Conservation (phyloP, 2,329 filamentous ascomycete genomes). For the Colletotrichum trifolii region DNA sequence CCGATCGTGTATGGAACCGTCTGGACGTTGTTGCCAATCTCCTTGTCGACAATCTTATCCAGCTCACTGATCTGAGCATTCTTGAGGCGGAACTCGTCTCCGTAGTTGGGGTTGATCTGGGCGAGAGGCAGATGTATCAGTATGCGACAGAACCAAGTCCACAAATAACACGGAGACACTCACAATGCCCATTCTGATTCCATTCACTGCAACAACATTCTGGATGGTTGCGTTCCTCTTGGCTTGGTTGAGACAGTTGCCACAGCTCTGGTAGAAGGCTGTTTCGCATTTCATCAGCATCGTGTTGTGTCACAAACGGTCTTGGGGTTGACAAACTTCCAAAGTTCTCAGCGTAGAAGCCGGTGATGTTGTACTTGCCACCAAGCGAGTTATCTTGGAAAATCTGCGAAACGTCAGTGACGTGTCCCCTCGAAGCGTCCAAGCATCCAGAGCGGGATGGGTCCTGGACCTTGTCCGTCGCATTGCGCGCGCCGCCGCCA, state of each 20-base stretch:
- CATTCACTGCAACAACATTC: slow-evolving; percentile 42
- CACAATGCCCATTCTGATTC: slow-evolving; percentile 41
- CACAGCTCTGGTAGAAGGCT: slow-evolving; percentile 43
- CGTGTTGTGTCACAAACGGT: no score
- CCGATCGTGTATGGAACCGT: slow-evolving; percentile 42
- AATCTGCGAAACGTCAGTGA: slow-evolving; percentile 35
- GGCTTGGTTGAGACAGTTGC: slow-evolving; percentile 44
- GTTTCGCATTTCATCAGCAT: slow-evolving; percentile 23
- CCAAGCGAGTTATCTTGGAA: slow-evolving; percentile 45
- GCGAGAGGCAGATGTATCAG: neutral
- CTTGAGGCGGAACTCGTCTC: slow-evolving; percentile 44
- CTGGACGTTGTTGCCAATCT: slow-evolving; percentile 45
- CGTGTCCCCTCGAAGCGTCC: no score
- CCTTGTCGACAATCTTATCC: slow-evolving; percentile 41
- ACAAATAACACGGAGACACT: neutral
- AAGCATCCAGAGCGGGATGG: neutral
- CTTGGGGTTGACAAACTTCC: slow-evolving; percentile 18
- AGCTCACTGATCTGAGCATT: slow-evolving; percentile 42
- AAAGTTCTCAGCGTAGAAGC: slow-evolving; percentile 44
- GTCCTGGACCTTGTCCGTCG: slow-evolving; percentile 42
- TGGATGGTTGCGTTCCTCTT: slow-evolving; percentile 42
- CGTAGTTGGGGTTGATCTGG: slow-evolving; percentile 45
- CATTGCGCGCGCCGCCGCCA: slow-evolving; percentile 42
- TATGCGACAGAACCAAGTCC: fast-evolving
- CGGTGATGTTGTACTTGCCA: slow-evolving; percentile 46